phyloP scores from a whole-genome alignment of 78 protist species.

The Pelomyxa schiedti region DNA sequence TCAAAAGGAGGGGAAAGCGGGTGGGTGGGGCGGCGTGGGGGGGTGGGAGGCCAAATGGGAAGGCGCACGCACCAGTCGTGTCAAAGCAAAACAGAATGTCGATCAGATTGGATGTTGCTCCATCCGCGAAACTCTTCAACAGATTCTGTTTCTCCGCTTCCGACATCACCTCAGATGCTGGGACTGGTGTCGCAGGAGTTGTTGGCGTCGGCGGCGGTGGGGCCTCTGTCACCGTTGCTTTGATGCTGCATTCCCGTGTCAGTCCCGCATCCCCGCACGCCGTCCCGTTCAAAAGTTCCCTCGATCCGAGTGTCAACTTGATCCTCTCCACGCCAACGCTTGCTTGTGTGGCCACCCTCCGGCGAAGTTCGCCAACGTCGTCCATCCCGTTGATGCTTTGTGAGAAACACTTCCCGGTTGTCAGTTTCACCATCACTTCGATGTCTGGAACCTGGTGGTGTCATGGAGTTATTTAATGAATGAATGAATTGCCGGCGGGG shows the following conservation, averaged over 20 bases:
- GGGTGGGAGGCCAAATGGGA: too few species aligned
- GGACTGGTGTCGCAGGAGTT: background rate
- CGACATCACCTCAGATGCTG: background rate
- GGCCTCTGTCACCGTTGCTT: background rate
- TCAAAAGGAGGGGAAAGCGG: too few species aligned
- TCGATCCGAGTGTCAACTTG: too few species aligned
- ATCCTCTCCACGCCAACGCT: too few species aligned
- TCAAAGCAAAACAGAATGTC: slow-evolving; percentile 54
- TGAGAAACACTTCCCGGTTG: background rate
- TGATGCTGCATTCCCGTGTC: background rate
- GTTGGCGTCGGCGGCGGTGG: background rate
- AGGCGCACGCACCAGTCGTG: slow-evolving; percentile 34
- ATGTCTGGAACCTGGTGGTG: background rate
- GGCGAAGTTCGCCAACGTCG: background rate
- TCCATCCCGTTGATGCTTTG: background rate
- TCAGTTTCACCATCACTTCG: background rate
- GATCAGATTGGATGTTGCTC: background rate
- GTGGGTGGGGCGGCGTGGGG: too few species aligned
- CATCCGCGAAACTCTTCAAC: background rate
- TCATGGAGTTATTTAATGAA: too few species aligned
- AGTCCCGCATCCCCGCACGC: background rate
- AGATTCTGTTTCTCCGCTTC: background rate
- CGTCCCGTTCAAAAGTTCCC: background rate
- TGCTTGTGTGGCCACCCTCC: background rate
- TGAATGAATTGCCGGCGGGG: too few species aligned